phyloP scores from a whole-genome alignment of 129 eudicot genomes.

The Gnaphalium uliginosum region DNA sequence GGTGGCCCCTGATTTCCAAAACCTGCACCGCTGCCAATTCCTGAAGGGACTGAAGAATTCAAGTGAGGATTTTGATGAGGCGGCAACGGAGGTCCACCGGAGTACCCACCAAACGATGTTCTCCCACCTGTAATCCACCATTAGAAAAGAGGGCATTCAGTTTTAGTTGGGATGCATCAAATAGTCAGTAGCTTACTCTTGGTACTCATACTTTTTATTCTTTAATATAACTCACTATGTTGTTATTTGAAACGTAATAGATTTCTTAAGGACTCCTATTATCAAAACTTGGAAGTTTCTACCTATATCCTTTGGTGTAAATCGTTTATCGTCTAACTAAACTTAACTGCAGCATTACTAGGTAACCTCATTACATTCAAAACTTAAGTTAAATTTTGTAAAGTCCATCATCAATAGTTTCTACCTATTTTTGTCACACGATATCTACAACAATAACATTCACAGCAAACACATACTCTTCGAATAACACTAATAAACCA shows the following conservation, averaged over 20 bases:
- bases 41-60: slow-evolving; percentile 37
- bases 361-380: background rate
- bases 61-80: slow-evolving; percentile 41
- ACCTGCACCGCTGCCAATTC: slow-evolving; percentile 47
- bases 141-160: slow-evolving; percentile 9
- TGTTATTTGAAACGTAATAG: background rate
- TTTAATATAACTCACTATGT: no score
- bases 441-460: no score
- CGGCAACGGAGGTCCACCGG: slow-evolving; percentile 47
- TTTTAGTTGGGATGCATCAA: background rate
- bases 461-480: no score
- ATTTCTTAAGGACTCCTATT: background rate
- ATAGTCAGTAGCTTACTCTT: background rate
- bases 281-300: background rate
- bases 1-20: slow-evolving; percentile 59
- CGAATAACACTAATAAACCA: background rate
- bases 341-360: background rate
- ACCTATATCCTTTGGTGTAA: background rate
- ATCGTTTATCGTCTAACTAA: background rate
- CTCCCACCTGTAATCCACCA: slow-evolving; percentile 39
- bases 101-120: slow-evolving; percentile 33
- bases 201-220: background rate
- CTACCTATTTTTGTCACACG: background rate
- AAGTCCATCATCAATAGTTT: background rate
- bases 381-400: background rate